phyloP scores from a whole-genome alignment of 805 yeast genomes.

The Schizosaccharomyces osmophilus region DNA sequence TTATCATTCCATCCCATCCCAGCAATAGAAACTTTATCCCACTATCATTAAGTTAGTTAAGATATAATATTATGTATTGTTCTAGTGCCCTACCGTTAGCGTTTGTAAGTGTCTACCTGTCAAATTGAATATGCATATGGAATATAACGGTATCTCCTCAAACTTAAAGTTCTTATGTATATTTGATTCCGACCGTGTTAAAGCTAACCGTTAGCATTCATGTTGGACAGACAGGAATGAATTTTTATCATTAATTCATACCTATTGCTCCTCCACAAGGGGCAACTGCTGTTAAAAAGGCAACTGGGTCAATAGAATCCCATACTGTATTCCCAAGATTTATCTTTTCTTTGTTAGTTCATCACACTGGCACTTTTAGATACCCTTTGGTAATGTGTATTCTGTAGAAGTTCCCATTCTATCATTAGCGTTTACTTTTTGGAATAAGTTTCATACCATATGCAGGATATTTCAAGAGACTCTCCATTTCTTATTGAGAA shows the following conservation, averaged over 20 bases:
- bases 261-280: conserved; percentile 28
- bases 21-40: conserved; percentile 27
- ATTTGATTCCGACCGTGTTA: neutral
- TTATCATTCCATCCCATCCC: conserved; percentile 28
- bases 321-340: neutral
- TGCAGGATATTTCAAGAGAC: neutral
- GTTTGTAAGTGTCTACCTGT: conserved; percentile 12
- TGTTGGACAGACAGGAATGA: neutral
- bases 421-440: neutral
- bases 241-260: conserved; percentile 8
- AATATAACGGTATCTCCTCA: conserved; percentile 5
- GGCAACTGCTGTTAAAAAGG: conserved; percentile 26
- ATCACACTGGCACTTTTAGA: conserved; percentile 26
- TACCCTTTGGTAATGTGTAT: conserved; percentile 19
- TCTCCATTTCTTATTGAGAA: neutral
- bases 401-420: neutral
- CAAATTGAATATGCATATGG: conserved; percentile 13
- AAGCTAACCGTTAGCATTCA: neutral
- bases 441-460: neutral
- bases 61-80: neutral
- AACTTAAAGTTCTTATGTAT: neutral
- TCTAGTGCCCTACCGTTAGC: conserved; percentile 7
- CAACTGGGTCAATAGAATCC: conserved; percentile 16
- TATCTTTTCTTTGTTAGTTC: neutral
- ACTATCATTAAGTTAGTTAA: conserved; percentile 6